Conservation (phyloP, 495 filamentous ascomycete genomes). For the Penicillium angulare region DNA sequence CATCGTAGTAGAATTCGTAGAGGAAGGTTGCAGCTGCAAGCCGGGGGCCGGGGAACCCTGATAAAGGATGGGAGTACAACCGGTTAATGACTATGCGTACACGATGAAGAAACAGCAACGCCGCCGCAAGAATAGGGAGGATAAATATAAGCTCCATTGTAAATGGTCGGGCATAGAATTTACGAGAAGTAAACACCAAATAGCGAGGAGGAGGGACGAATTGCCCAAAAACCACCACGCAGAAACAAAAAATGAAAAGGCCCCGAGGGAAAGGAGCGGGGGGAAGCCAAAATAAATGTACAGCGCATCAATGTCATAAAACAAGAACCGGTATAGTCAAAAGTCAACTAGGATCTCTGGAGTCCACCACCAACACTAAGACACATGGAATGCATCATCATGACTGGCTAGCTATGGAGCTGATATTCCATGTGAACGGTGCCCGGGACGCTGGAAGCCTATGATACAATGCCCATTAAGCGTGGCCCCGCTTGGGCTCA, state of each 20-base stretch:
- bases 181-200: too few relatives aligned
- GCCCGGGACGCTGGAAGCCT: background rate
- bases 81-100: conserved; percentile 25
- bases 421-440: background rate
- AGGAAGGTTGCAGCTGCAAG: conserved; percentile 42
- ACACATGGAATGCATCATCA: background rate
- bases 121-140: background rate
- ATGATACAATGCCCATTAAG: too few relatives aligned
- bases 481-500: too few relatives aligned
- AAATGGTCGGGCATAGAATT: background rate
- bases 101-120: background rate
- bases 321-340: too few relatives aligned
- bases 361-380: background rate
- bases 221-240: background rate
- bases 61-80: conserved; percentile 39
- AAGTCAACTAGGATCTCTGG: background rate
- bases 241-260: background rate
- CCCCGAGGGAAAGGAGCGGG: background rate
- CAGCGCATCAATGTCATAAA: background rate
- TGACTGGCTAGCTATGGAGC: background rate
- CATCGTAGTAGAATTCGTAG: conserved; percentile 54
- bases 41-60: conserved; percentile 47
- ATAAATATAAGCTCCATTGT: conserved; percentile 11
- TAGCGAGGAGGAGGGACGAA: too few relatives aligned
- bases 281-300: background rate